A percentile compares a stretch with the other conserved stretches of the same genome.
phyloP scores from a whole-genome alignment of 352 stramenopile species.

The Pythium inflatum region DNA sequence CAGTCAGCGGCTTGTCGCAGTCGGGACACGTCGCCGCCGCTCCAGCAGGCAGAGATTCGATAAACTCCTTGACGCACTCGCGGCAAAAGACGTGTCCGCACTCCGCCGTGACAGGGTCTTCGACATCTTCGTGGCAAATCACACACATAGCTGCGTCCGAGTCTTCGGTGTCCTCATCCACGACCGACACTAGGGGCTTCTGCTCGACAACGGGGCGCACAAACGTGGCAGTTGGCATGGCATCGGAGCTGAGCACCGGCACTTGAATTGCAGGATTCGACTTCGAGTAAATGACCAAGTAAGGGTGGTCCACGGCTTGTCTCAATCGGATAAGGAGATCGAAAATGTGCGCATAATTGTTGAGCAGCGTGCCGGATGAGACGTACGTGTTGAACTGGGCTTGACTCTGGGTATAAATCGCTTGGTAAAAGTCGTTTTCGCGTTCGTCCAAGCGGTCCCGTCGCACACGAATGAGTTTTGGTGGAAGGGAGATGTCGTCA shows the following conservation, averaged over 20 bases:
- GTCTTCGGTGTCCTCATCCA: conserved; percentile 30
- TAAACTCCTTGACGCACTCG: conserved; percentile 80
- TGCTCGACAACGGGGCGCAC: conserved; percentile 61
- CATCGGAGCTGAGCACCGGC: conserved; percentile 29
- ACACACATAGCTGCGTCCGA: conserved; percentile 56
- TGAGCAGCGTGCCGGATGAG: conserved; percentile 96
- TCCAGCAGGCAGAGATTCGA: conserved; percentile 69
- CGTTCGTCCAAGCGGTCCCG: conserved; percentile 86
- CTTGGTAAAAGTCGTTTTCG: conserved; percentile 99
- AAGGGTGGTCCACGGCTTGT: conserved; percentile 98
- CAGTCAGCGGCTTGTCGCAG: conserved; percentile 85
- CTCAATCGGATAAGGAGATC: conserved; percentile 97
- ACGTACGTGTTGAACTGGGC: conserved; percentile 99
- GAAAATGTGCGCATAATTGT: conserved; percentile 99
- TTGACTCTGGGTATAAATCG: conserved; percentile 97
- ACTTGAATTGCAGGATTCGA: conserved; percentile 81
- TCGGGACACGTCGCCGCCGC: conserved; percentile 68
- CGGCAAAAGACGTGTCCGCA: conserved; percentile 94
- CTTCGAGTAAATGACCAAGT: conserved; percentile 93
- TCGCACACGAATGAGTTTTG: conserved; percentile 58
- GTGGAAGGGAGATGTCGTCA: conserved; percentile 93
- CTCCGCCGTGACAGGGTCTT: conserved; percentile 88
- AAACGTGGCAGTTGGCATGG: conserved; percentile 19
- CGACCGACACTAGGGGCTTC: conserved; percentile 51
- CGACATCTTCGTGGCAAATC: conserved; percentile 93